These are phyloP conservation scores for Talaromyces funiculosus DNA, from an alignment of 2,329 filamentous ascomycete genomes.

Conservation along the genomic window DNA sequence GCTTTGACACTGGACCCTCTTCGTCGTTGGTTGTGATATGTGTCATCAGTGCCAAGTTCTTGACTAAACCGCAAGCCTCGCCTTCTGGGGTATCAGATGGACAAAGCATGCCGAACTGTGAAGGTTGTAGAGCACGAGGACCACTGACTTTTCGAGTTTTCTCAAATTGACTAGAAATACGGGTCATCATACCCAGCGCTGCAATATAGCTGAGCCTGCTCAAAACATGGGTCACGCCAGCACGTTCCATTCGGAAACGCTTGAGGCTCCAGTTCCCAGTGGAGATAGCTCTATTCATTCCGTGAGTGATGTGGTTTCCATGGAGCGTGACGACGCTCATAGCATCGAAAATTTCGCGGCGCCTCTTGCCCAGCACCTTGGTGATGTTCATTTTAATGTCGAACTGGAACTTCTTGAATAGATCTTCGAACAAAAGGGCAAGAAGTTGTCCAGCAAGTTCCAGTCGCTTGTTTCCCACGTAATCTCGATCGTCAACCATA, in stretches of 20 bases:
- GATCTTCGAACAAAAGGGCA: conserved; percentile 89
- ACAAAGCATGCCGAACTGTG: conserved; percentile 97
- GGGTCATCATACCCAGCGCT: conserved; percentile 98
- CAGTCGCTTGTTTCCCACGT: conserved; percentile 93
- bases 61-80: conserved; percentile 94
- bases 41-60: conserved; percentile 97
- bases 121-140: conserved; percentile 90
- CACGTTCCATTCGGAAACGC: conserved; percentile 97
- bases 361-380: conserved; percentile 90
- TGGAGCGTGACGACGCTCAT: conserved; percentile 77
- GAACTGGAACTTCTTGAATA: conserved; percentile 91
- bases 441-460: conserved; percentile 92
- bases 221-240: conserved; percentile 92
- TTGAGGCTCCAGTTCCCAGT: conserved; percentile 98
- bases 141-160: conserved; percentile 97
- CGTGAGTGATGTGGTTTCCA: conserved; percentile 79
- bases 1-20: conserved; percentile 79
- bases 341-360: conserved; percentile 82
- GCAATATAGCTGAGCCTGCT: conserved; percentile 95
- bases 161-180: conserved; percentile 97
- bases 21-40: conserved; percentile 97
- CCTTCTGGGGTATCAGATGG: conserved; percentile 97
- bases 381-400: conserved; percentile 91
- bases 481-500: conserved; percentile 92
- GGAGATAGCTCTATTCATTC: conserved; percentile 92